A percentile compares a stretch with the other conserved stretches of the same genome.
Conservation (phyloP, 2,329 filamentous ascomycete species). For the Rhinocladiella mackenziei region DNA sequence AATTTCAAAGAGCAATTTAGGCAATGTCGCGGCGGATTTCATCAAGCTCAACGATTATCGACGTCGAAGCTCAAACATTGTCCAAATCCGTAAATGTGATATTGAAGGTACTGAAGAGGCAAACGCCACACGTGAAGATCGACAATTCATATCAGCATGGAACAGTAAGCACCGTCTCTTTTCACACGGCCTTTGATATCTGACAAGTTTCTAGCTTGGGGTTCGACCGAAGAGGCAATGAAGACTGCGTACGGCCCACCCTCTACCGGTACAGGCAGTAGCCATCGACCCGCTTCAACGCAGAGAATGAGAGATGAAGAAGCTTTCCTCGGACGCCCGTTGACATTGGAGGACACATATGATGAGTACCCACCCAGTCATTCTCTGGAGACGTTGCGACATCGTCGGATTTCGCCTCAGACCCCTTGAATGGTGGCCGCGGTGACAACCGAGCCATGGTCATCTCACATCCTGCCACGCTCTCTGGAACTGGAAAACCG, state of each 20-base stretch:
- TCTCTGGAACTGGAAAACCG: no score
- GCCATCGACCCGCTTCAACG: slow-evolving; percentile 14
- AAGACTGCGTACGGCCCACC: background rate
- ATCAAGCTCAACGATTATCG: slow-evolving; percentile 35
- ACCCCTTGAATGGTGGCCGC: no score
- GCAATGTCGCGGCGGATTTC: slow-evolving; percentile 36
- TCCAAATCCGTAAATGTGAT: slow-evolving; percentile 34
- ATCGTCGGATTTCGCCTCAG: no score
- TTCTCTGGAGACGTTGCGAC: no score
- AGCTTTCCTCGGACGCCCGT: slow-evolving; percentile 1
- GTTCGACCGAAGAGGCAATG: slow-evolving; percentile 4
- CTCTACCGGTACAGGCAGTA: slow-evolving; percentile 30
- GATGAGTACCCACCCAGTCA: no score
- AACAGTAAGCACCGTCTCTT: slow-evolving; percentile 32
- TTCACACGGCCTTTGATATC: background rate
- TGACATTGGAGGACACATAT: slow-evolving; percentile 15
- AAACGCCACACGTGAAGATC: slow-evolving; percentile 30
- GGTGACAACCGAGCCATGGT: no score
- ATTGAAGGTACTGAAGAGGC: slow-evolving; percentile 32
- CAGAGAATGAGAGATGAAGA: slow-evolving; percentile 7
- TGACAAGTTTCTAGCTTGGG: slow-evolving; percentile 11
- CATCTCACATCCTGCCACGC: no score
- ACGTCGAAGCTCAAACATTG: slow-evolving; percentile 18
- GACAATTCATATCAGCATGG: slow-evolving; percentile 33
- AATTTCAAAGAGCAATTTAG: slow-evolving; percentile 37